Conservation (phyloP, 106 monocot genomes). For the Dendrobium nobile region DNA sequence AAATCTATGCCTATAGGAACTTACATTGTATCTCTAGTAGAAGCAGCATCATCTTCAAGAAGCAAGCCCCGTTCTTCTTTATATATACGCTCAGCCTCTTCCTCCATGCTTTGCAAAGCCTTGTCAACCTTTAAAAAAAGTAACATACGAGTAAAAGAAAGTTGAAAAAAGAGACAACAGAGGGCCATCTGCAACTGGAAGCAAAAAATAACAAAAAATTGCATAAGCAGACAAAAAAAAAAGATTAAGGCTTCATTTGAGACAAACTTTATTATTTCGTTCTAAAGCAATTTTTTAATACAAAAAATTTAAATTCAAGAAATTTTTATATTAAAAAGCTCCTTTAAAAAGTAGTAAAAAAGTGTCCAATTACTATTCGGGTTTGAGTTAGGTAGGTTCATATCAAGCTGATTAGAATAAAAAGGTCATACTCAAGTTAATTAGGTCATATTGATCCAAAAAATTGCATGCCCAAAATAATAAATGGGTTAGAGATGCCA, state of each 20-base stretch:
- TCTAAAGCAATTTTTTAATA: too few species aligned
- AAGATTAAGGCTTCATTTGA: neutral
- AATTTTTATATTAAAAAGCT: too few species aligned
- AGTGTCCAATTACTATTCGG: too few species aligned
- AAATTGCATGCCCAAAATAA: too few species aligned
- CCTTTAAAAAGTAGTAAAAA: too few species aligned
- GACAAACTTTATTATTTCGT: too few species aligned
- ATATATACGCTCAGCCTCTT: slow-evolving; percentile 80
- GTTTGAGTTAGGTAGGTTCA: too few species aligned
- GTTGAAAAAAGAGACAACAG: neutral
- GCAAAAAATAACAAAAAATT: neutral
- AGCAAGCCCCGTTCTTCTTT: slow-evolving; percentile 74
- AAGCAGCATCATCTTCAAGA: slow-evolving; percentile 75
- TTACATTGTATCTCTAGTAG: slow-evolving; percentile 78
- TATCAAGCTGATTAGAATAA: too few species aligned
- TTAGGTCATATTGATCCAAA: too few species aligned
- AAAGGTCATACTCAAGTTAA: too few species aligned
- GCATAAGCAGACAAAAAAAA: neutral
- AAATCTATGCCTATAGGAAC: slow-evolving; percentile 12
- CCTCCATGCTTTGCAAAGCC: slow-evolving; percentile 86
- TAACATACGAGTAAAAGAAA: neutral
- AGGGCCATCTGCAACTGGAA: neutral
- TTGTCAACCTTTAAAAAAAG: slow-evolving; percentile 58
- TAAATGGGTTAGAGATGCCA: too few species aligned
- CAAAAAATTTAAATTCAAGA: too few species aligned